Evolutionary conservation across 2,329 filamentous ascomycete species (phyloP), one percentile per base, ranked within the genome.

Genomic region (Penicillium brasilianum): DNA sequence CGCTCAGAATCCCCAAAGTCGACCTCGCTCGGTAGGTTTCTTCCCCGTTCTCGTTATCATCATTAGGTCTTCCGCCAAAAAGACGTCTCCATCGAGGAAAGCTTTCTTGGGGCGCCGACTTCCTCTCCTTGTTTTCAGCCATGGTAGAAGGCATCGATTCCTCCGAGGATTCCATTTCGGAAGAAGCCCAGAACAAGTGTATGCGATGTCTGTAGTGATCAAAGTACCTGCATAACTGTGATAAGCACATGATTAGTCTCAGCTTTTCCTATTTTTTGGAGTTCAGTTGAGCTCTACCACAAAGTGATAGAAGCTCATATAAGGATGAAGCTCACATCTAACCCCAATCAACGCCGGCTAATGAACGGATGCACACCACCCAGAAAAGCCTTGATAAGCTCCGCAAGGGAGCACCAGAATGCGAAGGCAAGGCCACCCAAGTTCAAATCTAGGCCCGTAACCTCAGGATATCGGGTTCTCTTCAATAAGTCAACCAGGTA

Each of bases 1-100:
- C 92, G 71, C 92, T 93, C 65, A 97, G 76, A 28, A 97, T 91
- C n/a, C 93, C 93, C 80, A 96, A 72, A 16, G 81, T 86, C 78
- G 84, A 86, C 71, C 78, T 85, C 30, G 74, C 55, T 34, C 76
- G 73, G 62, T 77, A 76, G 22, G 58, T 67, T 14, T 56, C 58
- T 8, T 68, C 46, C 43, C 70, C 68, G 9, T 61, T 60, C 11
- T 62, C 58, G 3, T 57, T 10, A 10, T 53, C 39, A 14, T 58
- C 30, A 2, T 50, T 44, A 8, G 63, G 44, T 9, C 61, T 57
- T 13, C 30, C 25, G 30, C 64, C 56, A 56, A 68, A 67, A 18
- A 68, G 41, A n/a, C 59, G 62, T 39, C 57, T 68, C 71, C 71
- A 74, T 6, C 60, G 58, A n/a, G 58, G 46, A 18, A 57, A 37